Evolutionary conservation across 352 stramenopile species (phyloP).

Genomic region (Pythium plurisporium): DNA sequence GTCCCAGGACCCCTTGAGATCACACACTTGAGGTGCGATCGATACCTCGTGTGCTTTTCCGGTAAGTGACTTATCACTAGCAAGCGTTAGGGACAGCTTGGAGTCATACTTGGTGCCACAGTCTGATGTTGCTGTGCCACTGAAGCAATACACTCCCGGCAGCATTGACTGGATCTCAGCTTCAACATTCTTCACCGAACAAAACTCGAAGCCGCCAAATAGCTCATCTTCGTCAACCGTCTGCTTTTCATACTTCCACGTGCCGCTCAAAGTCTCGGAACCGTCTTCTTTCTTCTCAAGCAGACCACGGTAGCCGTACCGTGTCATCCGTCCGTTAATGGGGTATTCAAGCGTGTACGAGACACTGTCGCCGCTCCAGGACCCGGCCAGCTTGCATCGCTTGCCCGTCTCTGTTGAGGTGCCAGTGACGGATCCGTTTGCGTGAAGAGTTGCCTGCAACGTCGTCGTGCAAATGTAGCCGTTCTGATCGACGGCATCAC

Average conservation of each 20-base stretch:
- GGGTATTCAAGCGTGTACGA: slow-evolving; percentile 7
- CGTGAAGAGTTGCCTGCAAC: background rate
- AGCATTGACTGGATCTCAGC: background rate
- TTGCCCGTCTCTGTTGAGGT: slow-evolving; percentile 1
- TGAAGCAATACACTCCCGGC: slow-evolving; percentile 1
- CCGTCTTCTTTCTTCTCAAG: background rate
- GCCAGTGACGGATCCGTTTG: slow-evolving; percentile 1
- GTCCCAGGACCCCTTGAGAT: slow-evolving; percentile 1
- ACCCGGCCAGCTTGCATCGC: background rate
- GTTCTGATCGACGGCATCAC: slow-evolving; percentile 8
- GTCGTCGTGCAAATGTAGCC: slow-evolving; percentile 5
- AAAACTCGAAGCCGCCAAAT: background rate
- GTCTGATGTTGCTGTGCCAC: slow-evolving; percentile 1
- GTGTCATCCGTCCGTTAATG: background rate
- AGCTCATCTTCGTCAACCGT: background rate
- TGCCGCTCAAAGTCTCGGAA: background rate
- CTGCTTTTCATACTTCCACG: slow-evolving; percentile 10
- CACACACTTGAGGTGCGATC: slow-evolving; percentile 12
- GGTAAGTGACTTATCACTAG: background rate
- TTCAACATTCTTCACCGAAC: background rate
- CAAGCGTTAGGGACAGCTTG: background rate
- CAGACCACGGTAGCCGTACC: slow-evolving; percentile 5
- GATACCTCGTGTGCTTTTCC: slow-evolving; percentile 5
- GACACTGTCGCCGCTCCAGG: background rate
- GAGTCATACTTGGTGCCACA: slow-evolving; percentile 2